Evolutionary conservation across 805 yeast species (phyloP).

Genomic region (Suhomyces sp.): DNA sequence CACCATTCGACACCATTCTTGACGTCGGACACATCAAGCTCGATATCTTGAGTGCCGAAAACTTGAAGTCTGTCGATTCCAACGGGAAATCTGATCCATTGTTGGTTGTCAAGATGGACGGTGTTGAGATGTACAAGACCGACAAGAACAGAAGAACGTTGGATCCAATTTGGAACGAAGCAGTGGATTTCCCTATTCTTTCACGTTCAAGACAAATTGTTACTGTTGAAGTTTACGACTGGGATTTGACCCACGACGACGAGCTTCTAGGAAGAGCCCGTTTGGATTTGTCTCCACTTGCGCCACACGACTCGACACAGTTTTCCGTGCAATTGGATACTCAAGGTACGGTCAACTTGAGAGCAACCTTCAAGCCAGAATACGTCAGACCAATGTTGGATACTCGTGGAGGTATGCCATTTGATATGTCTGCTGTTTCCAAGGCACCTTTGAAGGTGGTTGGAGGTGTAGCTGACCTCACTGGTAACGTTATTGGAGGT

Average conservation of each 20-base stretch:
- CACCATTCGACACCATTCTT: conserved; percentile 56
- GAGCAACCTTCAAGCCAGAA: conserved; percentile 58
- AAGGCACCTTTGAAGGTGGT: conserved; percentile 18
- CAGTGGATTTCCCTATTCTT: conserved; percentile 53
- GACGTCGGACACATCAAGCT: conserved; percentile 66
- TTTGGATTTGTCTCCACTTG: conserved; percentile 49
- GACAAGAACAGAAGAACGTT: conserved; percentile 63
- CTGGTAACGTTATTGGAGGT: conserved; percentile 44
- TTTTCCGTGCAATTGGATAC: conserved; percentile 54
- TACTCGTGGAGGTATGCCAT: conserved; percentile 37
- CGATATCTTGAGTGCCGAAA: conserved; percentile 54
- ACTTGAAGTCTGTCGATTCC: conserved; percentile 57
- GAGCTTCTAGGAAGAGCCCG: conserved; percentile 53
- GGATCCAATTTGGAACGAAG: conserved; percentile 77
- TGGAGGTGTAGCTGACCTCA: conserved; percentile 30
- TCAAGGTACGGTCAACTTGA: conserved; percentile 59
- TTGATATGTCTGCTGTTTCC: conserved; percentile 32
- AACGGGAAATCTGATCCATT: conserved; percentile 81
- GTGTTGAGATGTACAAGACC: conserved; percentile 52
- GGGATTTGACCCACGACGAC: conserved; percentile 76
- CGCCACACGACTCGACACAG: conserved; percentile 43
- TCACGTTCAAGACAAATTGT: conserved; percentile 59
- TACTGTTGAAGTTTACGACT: conserved; percentile 56
- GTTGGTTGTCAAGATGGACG: conserved; percentile 51
- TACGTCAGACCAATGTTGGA: conserved; percentile 62